phyloP scores from a whole-genome alignment of 169 alveolate species.

The Eimeria mitis region DNA sequence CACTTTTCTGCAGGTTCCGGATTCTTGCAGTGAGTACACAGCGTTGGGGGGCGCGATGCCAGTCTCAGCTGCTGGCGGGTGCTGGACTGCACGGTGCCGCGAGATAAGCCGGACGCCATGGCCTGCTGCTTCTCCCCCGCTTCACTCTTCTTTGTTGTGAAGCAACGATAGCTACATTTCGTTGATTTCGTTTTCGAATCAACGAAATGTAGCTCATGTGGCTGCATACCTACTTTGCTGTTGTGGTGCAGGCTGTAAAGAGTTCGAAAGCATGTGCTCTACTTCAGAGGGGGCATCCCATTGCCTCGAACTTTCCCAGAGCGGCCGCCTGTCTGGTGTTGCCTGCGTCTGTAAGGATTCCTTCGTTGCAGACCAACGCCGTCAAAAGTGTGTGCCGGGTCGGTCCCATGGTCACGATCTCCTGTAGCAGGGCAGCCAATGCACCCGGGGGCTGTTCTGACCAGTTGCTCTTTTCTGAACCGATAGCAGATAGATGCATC shows the following conservation, averaged over 20 bases:
- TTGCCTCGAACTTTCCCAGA: conserved; percentile 22
- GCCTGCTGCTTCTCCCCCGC: not conserved
- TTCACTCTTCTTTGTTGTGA: not conserved
- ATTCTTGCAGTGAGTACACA: conserved; percentile 10
- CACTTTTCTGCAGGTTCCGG: not conserved
- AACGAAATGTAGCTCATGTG: not conserved
- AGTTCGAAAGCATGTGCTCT: conserved; percentile 8
- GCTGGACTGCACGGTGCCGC: not conserved
- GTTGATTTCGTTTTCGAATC: too few relatives aligned
- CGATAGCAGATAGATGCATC: not conserved
- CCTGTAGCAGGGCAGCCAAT: not conserved
- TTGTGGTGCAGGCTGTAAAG: conserved; percentile 28
- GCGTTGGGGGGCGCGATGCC: not conserved
- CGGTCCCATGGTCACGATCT: not conserved
- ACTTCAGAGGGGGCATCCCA: conserved; percentile 34
- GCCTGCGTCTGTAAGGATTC: conserved; percentile 61
- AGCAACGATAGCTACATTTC: too few relatives aligned
- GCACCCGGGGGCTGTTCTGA: not conserved
- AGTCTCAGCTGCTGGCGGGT: not conserved
- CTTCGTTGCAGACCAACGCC: conserved; percentile 53
- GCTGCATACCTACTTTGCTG: not conserved
- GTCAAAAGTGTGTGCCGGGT: conserved; percentile 41
- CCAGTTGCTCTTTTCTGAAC: too few relatives aligned
- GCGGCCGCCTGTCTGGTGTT: conserved; percentile 49
- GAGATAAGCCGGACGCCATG: not conserved